phyloP scores from a whole-genome alignment of 306 rosid species.

The Corylus americana region DNA sequence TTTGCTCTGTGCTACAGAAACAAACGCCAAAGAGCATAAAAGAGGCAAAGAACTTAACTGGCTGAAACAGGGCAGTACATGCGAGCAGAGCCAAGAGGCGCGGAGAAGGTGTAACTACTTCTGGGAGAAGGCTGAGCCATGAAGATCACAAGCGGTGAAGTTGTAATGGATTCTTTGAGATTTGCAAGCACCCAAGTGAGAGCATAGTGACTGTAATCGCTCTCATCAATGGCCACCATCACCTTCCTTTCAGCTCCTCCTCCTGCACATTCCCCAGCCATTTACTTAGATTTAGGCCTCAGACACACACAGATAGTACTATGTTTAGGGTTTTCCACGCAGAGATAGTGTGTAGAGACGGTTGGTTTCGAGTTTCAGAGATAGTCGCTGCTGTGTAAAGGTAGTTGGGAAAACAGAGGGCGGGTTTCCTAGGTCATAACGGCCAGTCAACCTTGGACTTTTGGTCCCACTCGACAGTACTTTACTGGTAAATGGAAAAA shows the following conservation, averaged over 20 bases:
- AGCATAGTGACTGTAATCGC: slow-evolving; percentile 43
- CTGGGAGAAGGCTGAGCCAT: slow-evolving; percentile 43
- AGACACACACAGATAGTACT: background rate
- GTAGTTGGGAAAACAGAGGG: slow-evolving; percentile 21
- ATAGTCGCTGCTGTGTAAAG: background rate
- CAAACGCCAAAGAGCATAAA: background rate
- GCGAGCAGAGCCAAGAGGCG: slow-evolving; percentile 47
- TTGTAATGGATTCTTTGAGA: slow-evolving; percentile 43
- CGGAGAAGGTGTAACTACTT: slow-evolving; percentile 30
- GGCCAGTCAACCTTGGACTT: slow-evolving; percentile 23
- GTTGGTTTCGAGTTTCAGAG: too few relatives aligned
- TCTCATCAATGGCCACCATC: slow-evolving; percentile 61
- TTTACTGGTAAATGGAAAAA: background rate
- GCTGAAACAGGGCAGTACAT: slow-evolving; percentile 31
- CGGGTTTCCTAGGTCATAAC: slow-evolving; percentile 18
- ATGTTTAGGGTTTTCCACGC: too few relatives aligned
- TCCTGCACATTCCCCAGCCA: background rate
- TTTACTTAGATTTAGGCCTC: background rate
- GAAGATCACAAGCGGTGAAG: slow-evolving; percentile 36
- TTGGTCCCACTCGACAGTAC: background rate
- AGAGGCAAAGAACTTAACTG: slow-evolving; percentile 38
- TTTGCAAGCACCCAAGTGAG: slow-evolving; percentile 51
- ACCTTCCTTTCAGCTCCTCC: slow-evolving; percentile 36
- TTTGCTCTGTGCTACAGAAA: background rate
- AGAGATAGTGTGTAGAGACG: too few relatives aligned